A percentile compares a stretch with the other conserved stretches of the same genome.
Evolutionary conservation across 768 basidiomycete species (phyloP).

Genomic region (Lactifluus echinatus): DNA sequence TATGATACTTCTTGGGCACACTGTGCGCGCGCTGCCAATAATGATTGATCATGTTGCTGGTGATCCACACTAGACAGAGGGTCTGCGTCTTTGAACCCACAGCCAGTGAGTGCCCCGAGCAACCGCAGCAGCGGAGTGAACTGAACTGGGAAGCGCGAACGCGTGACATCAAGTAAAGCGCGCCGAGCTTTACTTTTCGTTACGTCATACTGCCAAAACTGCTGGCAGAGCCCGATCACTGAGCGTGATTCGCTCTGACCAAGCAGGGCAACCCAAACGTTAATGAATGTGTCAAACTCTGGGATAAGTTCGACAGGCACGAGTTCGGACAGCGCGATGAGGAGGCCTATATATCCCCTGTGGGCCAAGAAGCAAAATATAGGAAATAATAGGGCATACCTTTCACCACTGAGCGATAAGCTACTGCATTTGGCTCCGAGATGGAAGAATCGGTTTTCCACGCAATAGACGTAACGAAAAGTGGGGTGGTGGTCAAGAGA

Average conservation of each 20-base stretch:
- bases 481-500: slow-evolving; percentile 58
- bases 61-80: slow-evolving; percentile 48
- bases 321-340: slow-evolving; percentile 67
- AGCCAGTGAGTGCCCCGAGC: slow-evolving; percentile 67
- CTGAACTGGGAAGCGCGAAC: slow-evolving; percentile 77
- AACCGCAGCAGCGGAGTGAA: slow-evolving; percentile 60
- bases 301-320: slow-evolving; percentile 70
- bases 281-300: slow-evolving; percentile 60
- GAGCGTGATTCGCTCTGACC: slow-evolving; percentile 62
- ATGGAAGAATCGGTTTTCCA: slow-evolving; percentile 61
- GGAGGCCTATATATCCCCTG: slow-evolving; percentile 43
- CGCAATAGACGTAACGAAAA: slow-evolving; percentile 67
- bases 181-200: slow-evolving; percentile 56
- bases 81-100: slow-evolving; percentile 70
- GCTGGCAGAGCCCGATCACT: slow-evolving; percentile 59
- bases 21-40: slow-evolving; percentile 42
- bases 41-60: slow-evolving; percentile 31
- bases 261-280: slow-evolving; percentile 74
- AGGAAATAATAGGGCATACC: slow-evolving; percentile 36
- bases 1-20: slow-evolving; percentile 67
- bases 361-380: neutral
- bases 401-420: slow-evolving; percentile 77
- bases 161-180: slow-evolving; percentile 74
- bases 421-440: slow-evolving; percentile 69
- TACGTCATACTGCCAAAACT: slow-evolving; percentile 82